Percentiles rank a stretch among this genome's conserved stretches.
phyloP scores from a whole-genome alignment of 768 basidiomycete species.

The Collybiopsis luxurians region DNA sequence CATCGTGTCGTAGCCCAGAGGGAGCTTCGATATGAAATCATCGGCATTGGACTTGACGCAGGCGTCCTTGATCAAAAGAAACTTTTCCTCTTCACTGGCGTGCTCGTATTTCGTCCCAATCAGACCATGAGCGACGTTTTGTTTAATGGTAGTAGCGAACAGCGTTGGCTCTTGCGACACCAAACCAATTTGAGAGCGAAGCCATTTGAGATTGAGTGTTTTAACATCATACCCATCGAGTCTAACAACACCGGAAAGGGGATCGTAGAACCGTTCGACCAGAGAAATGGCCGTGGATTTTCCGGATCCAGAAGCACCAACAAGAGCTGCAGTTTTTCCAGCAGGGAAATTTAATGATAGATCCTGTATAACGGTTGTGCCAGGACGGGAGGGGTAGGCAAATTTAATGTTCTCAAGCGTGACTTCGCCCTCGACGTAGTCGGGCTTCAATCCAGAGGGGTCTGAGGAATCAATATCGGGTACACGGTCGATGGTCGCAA shows the following conservation, averaged over 20 bases:
- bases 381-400: conserved; percentile 78
- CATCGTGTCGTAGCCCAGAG: conserved; percentile 81
- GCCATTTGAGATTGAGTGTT: conserved; percentile 80
- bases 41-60: conserved; percentile 89
- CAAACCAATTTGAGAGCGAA: conserved; percentile 83
- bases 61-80: conserved; percentile 76
- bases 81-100: conserved; percentile 71
- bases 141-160: conserved; percentile 80
- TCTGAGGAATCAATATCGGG: conserved; percentile 83
- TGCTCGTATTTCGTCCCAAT: conserved; percentile 71
- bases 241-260: conserved; percentile 60
- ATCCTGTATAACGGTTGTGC: conserved; percentile 65
- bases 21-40: conserved; percentile 80
- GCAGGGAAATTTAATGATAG: conserved; percentile 63
- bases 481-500: conserved; percentile 81
- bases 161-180: conserved; percentile 88
- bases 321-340: conserved; percentile 88
- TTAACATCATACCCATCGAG: conserved; percentile 75
- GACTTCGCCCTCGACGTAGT: conserved; percentile 68
- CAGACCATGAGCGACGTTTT: conserved; percentile 83
- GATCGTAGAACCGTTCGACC: conserved; percentile 91
- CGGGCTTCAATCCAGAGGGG: conserved; percentile 64
- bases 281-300: conserved; percentile 90
- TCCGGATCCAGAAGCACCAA: conserved; percentile 91
- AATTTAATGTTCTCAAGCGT: conserved; percentile 75